A percentile compares a stretch with the other conserved stretches of the same genome.
These are phyloP conservation scores for Astragalus glycyphyllos DNA, from an alignment of 306 rosid species.

Conservation along the genomic window DNA sequence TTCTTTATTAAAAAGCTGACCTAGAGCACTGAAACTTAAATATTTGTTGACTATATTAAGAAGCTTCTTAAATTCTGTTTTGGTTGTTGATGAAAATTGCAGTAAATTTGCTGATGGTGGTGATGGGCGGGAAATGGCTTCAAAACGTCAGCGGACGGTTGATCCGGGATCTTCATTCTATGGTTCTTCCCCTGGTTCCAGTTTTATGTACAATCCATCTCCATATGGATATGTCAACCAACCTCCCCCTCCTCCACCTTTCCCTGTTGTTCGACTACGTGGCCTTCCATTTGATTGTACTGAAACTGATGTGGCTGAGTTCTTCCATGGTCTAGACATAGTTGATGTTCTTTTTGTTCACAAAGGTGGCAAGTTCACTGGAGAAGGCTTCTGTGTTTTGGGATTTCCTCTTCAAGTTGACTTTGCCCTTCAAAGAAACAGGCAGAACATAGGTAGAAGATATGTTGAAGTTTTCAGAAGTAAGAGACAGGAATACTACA, in stretches of 20 bases:
- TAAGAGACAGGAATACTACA: conserved; percentile 95
- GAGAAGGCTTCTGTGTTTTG: conserved; percentile 91
- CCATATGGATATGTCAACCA: conserved; percentile 83
- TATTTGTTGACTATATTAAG: conserved; percentile 32
- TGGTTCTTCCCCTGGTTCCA: conserved; percentile 77
- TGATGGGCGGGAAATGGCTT: conserved; percentile 93
- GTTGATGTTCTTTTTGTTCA: conserved; percentile 90
- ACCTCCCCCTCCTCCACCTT: conserved; percentile 87
- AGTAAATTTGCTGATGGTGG: conserved; percentile 72
- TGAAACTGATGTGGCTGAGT: conserved; percentile 90
- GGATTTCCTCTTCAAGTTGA: conserved; percentile 96
- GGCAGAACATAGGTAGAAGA: conserved; percentile 91
- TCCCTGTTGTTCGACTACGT: conserved; percentile 86
- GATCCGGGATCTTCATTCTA: conserved; percentile 85
- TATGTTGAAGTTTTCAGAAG: conserved; percentile 94
- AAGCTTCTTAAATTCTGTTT: conserved; percentile 37
- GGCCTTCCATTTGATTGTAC: conserved; percentile 94
- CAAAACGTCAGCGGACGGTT: conserved; percentile 84
- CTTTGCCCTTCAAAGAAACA: conserved; percentile 87
- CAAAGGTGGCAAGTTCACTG: conserved; percentile 80
- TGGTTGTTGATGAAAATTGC: conserved; percentile 39
- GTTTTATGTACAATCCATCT: conserved; percentile 76
- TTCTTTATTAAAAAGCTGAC: neutral
- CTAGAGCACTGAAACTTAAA: neutral
- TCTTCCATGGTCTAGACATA: conserved; percentile 90